phyloP scores from a whole-genome alignment of 306 rosid genomes.

The Vigna angularis region DNA sequence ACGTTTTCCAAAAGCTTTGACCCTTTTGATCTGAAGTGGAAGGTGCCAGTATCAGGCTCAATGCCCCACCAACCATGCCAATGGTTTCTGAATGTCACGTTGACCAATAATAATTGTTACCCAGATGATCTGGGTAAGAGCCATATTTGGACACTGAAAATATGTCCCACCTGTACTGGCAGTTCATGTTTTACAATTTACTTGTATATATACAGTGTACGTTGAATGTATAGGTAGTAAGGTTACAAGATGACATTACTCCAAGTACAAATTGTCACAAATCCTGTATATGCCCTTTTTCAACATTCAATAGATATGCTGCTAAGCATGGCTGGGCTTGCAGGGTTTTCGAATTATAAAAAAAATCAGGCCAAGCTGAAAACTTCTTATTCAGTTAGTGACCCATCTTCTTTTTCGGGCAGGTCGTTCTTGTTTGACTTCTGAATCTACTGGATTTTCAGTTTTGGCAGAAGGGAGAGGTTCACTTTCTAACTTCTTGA shows the following conservation, averaged over 20 bases:
- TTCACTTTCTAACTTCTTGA: conserved; percentile 82
- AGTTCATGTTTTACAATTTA: conserved; percentile 73
- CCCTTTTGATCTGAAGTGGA: conserved; percentile 30
- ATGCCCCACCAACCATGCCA: conserved; percentile 47
- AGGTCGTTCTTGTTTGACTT: conserved; percentile 90
- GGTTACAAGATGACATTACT: conserved; percentile 63
- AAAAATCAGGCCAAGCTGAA: conserved; percentile 39
- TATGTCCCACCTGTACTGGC: conserved; percentile 64
- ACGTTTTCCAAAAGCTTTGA: conserved; percentile 30
- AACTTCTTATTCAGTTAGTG: conserved; percentile 57
- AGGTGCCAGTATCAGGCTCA: conserved; percentile 35
- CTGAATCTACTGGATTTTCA: conserved; percentile 71
- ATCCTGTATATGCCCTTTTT: conserved; percentile 51
- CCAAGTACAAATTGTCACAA: conserved; percentile 53
- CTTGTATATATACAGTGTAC: conserved; percentile 70
- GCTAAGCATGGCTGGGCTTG: conserved; percentile 36
- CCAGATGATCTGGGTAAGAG: conserved; percentile 51
- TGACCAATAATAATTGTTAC: conserved; percentile 36
- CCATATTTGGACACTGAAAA: conserved; percentile 49
- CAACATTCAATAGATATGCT: conserved; percentile 37
- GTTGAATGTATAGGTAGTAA: conserved; percentile 51
- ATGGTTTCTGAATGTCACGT: conserved; percentile 31
- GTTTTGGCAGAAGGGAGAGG: conserved; percentile 68
- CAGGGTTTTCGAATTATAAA: conserved; percentile 44
- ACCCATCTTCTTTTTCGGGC: conserved; percentile 98